Percentiles rank a stretch among this genome's conserved stretches.
These are phyloP conservation scores for Atalantia buxifolia DNA, from an alignment of 345 rosid genomes.

Conservation along the genomic window DNA sequence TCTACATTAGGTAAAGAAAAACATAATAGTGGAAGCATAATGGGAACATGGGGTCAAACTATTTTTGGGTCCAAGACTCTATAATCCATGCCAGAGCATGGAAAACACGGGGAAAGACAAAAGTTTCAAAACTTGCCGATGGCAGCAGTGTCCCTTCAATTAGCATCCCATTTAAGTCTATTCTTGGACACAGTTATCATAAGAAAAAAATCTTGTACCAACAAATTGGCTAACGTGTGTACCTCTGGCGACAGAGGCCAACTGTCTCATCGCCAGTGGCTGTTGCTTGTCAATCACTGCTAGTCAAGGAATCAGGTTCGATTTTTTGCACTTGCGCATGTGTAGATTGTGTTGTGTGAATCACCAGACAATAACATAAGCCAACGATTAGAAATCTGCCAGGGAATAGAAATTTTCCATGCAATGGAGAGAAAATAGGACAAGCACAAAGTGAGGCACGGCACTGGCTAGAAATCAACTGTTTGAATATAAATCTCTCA, in stretches of 20 bases:
- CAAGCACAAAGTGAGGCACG: no score
- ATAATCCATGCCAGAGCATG: neutral
- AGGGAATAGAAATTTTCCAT: no score
- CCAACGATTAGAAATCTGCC: neutral
- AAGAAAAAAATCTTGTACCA: neutral
- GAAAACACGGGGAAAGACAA: neutral
- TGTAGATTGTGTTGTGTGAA: neutral
- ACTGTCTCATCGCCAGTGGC: neutral
- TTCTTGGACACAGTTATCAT: neutral
- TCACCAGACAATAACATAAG: neutral
- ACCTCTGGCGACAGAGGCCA: neutral
- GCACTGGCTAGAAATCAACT: neutral
- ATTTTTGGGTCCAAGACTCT: neutral
- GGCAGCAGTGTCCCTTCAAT: neutral
- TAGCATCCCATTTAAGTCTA: neutral
- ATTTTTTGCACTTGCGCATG: neutral
- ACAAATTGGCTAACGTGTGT: neutral
- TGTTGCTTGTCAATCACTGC: constrained; percentile 11
- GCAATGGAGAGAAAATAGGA: no score
- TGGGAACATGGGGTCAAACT: neutral
- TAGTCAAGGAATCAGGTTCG: neutral
- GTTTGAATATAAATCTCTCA: neutral
- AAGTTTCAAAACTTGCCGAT: neutral
- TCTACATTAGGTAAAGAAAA: neutral
- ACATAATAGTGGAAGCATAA: constrained; percentile 1